Percentiles rank a stretch among this genome's conserved stretches.
Conservation (phyloP, 1,284 basidiomycete genomes). For the Filobasidium uniguttulatum region DNA sequence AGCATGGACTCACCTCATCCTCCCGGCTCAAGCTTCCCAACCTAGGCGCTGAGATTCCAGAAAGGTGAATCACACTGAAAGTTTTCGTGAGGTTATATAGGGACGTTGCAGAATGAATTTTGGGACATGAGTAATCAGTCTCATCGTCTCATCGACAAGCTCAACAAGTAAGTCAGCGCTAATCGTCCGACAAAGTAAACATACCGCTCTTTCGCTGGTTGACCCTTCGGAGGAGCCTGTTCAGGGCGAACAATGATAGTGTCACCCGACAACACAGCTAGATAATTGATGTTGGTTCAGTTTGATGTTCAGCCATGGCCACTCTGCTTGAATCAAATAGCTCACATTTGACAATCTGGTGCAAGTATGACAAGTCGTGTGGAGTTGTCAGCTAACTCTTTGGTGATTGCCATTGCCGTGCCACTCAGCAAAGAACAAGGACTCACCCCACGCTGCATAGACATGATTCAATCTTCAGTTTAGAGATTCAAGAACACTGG, state of each 20-base stretch:
- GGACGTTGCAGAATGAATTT: no score
- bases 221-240: constrained; percentile 60
- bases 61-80: constrained; percentile 65
- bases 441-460: constrained; percentile 13
- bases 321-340: background rate
- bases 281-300: background rate
- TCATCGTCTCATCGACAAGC: no score
- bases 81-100: background rate
- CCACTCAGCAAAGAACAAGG: no score
- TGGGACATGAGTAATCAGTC: no score
- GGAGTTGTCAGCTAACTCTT: background rate
- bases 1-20: constrained; percentile 55
- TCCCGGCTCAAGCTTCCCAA: constrained; percentile 65
- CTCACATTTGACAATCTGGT: constrained; percentile 12
- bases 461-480: constrained; percentile 1
- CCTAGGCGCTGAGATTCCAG: constrained; percentile 65
- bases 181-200: constrained; percentile 17
- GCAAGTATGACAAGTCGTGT: background rate
- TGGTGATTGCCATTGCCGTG: background rate
- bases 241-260: constrained; percentile 62
- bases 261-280: constrained; percentile 79
- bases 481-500: background rate
- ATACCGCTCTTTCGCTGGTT: constrained; percentile 74
- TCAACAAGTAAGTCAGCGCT: constrained; percentile 7
- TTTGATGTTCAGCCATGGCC: background rate